Evolutionary conservation across 495 filamentous ascomycete genomes (phyloP), one percentile per base, ranked within the genome.

Genomic region (Penicillium robsamsonii): DNA sequence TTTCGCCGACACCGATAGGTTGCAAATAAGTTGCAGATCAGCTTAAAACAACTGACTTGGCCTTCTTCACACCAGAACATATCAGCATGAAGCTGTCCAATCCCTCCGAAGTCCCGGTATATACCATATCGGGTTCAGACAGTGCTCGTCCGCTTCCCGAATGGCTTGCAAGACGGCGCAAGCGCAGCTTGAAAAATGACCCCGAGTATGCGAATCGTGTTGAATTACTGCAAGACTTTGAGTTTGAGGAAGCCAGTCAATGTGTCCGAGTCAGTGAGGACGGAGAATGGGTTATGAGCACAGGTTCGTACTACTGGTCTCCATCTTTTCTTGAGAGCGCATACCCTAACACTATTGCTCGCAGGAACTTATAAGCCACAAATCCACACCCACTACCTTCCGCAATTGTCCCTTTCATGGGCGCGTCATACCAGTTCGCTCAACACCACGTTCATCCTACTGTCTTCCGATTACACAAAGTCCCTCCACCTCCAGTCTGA

Each of bases 231-330:
- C 95, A 99, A 65, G 93, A 97, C 66, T 99, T 99, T 67, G 92
- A 96, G 64, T 99, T 97, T 59, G 94, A 97, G 65, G 95, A 99
- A 71, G 92, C 95, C n/a, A 96, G 92, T 68, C 83, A 87, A 44
- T 97, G 93, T 68, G 81, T 99, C 45, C 79, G 91, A 33, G 88
- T 91, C 31, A 96, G 90, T 68, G 94, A 97, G 55, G 95, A 99
- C 82, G 92, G 93, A 35, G 87, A 97, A 65, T 99, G 94, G 90
- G 90, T 96, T 10, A 95, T 97, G 89, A 96, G 91, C 62, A 95
- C 93, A 60, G 94, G 93, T 81, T 83, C 73, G 69, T 81, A 35
- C 17, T 17, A 25, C 2, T 12, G n/a, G 20, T 20, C 11, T 22
- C 30, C 33, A 24, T 25, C 1, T 54, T 53, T 55, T 25, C 30